Evolutionary conservation across 306 rosid species (phyloP), one percentile per base, ranked within the genome.

Genomic region (Leucaena leucocephala): DNA sequence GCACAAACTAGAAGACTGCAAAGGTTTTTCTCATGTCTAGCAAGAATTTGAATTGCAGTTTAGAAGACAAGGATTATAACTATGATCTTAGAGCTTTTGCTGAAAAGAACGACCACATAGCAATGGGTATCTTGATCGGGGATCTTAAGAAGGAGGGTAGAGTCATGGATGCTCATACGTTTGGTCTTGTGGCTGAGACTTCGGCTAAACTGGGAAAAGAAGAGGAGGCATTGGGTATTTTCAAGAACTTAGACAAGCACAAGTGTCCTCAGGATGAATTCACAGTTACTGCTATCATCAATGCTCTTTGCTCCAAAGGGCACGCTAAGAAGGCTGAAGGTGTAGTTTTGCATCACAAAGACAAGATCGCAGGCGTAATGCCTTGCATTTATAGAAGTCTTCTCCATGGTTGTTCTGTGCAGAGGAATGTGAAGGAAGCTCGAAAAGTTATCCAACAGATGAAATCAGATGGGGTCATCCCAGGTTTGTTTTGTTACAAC

Each of bases 241-340:
- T 94, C 80, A 94, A 91, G 94, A 94, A 90, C 84, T 77, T 91
- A 72, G 91, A 82, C 44, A 83, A 78, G 74, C 87, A 81, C 82
- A 89, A 89, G 17, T 91, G 97, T 77, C 80, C 92, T 12, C 87
- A 76, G 67, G 87, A 91, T 75, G 84, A 87, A 71, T 84, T 84
- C 34, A 86, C 96, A 6, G 91, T 94, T 36, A 80, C 85, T 35
- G 94, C 96, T 46, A 87, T 89, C 73, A 54, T 94, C 68, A 85
- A 45, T 62, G 90, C 91, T 12, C 93, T 94, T 48, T 94, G 98
- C 55, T 76, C 92, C 52, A 86, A 81, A 80, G 98, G 98, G 72
- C 96, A 91, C 66, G 90, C 92, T 69, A 90, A 82, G 86, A 89
- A 87, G 74, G 98, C 97, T 22, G 98, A 94, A 84, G 96, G 94